Evolutionary conservation across 1,284 basidiomycete species (phyloP), one percentile per base, ranked within the genome.

Genomic region (Lentinula novae-zelandiae): DNA sequence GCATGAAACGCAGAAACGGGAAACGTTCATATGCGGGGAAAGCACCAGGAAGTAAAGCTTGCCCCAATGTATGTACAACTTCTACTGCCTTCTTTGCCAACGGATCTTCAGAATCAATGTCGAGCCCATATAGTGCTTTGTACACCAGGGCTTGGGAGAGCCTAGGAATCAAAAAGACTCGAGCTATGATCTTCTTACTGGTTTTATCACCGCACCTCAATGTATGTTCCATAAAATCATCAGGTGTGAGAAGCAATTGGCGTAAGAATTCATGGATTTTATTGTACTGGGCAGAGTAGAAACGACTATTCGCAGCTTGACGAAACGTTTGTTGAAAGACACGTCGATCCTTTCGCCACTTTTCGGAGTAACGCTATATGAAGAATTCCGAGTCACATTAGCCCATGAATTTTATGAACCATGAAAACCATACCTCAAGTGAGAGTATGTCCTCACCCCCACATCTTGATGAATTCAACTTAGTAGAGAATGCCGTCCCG

Each of bases 311-410:
- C 2, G 66, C 65, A 6, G 15, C 56, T 10, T 62, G 55, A 40
- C 67, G 63, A 55, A 72, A 70, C 38, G 62, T 63, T 36, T 66
- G 62, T 39, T 72, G 66, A n/a, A 71, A 66, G 6, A 63, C 42
- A 57, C 64, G 67, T 15, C 69, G 63, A 46, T 67, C 60, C 39
- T 51, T 58, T 34, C 70, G 60, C 66, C 68, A 69, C 39, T 54
- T 46, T 5, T 67, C 61, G 20, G 68, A 68, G 38, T 72, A 71
- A 2, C 62, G 66, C 52, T 61, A 0, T 31, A 0, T 33, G 13
- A n/a, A 33, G 12, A 50, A 31, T 4, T 33, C 27, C 12, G 13
- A 7, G 20, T 31, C 7, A 10, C 17, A 22, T 13, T 10, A 12
- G 44, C 20, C 22, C 22, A 22, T 22, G 5, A 34, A 50, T 33